Evolutionary conservation across 208 protist species (phyloP), one percentile per base, ranked within the genome.

Genomic region (Herpetomonas samuelpessoai): DNA sequence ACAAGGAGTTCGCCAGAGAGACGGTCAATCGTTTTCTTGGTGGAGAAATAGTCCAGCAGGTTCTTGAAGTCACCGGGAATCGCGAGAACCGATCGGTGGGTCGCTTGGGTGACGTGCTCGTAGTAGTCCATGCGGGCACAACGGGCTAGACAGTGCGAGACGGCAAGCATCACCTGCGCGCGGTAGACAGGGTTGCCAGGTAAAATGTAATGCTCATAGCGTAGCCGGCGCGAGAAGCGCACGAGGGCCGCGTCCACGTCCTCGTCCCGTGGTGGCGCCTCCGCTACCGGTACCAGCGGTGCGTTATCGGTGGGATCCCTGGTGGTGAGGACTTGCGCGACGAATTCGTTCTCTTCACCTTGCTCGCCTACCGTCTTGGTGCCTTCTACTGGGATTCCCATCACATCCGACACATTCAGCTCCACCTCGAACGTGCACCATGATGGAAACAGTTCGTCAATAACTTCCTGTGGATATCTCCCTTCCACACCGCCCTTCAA

Each of bases 141-240:
- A 21, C 80, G 65, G 16, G 76, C 74, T 12, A 91, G 66, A 12
- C 71, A 81, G 57, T 83, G 74, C 0, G 80, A 88, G 1, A 91
- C 80, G 14, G 80, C 79, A 3, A 91, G 57, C 83, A 91, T 91
- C 27, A 91, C 68, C 31, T 87, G 74, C 28, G 61, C 70, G 46
- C 77, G 69, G 4, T 68, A 46, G 21, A 80, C 70, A 16, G 74
- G 66, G 2, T 29, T 70, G 10, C 48, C 44, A 0, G 84, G 84
- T 25, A 91, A 67, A 24, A 85, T 68, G 56, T 86, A 91, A 51
- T 91, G 84, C 38, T 91, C 84, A 58, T 85, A 91, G 65, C 77
- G 85, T 18, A 91, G 68, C 55, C 76, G 28, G 41, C 79, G 76
- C 7, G 70, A 55, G 48, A 91, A 83, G 0, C 74, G 67, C 57